Evolutionary conservation across 306 rosid genomes (phyloP), one percentile per base, ranked within the genome.

Genomic region (Quercus aquifolioides): DNA sequence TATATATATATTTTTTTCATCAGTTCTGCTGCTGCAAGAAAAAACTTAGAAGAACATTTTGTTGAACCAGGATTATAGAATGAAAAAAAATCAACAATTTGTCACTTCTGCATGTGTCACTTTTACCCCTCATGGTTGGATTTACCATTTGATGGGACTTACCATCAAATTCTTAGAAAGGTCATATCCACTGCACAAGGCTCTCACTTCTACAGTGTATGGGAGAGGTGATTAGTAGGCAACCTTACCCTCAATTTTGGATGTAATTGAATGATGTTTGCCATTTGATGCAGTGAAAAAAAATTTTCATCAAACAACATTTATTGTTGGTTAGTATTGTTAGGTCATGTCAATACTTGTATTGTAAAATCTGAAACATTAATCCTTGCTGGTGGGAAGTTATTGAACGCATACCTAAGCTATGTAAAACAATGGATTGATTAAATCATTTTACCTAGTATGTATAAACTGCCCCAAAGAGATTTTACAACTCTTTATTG

Each of bases 1-100:
- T n/a, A n/a, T n/a, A n/a, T n/a, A n/a, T n/a, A n/a, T n/a, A n/a
- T 31, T 80, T 78, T 52, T 71, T 80, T 72, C 19, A 21, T 71
- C 26, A 60, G 33, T 68, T 78, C 74, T 74, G 26, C 25, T 70
- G 67, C 23, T 73, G 21, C 43, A 70, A 26, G 1, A 26, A 19
- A 76, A 82, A 60, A 56, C 52, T 20, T 56, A 62, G 33, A 25
- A 51, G 23, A 55, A 49, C 41, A 49, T 73, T 23, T 69, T 74
- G 51, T 43, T 35, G 30, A 30, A 21, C 31, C 5, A 20, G 63
- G 55, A 13, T 26, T 46, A 8, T 28, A 4, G 19, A 79, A 64
- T 55, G 26, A 5, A 35, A 38, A 38, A 55, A 54, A 17, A 63
- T 17, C 38, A 19, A 18, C 4, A 2, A 31, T 31, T 31, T 67